Conservation (phyloP, 345 rosid genomes). For the Carallia brachiata region DNA sequence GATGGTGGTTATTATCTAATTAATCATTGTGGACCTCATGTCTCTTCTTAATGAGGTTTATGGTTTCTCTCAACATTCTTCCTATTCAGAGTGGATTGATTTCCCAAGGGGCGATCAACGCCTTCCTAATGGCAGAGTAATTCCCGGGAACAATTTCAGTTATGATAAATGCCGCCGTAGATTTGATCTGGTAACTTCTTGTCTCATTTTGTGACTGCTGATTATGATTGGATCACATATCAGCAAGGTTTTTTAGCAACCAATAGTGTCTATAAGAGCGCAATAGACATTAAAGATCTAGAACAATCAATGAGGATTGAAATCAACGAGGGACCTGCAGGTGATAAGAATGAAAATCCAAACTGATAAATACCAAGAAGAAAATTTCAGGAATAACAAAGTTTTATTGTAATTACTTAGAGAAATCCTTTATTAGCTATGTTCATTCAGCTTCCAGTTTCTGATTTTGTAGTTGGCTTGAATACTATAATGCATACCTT, state of each 20-base stretch:
- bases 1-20: conserved; percentile 3
- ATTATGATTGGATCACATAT: neutral
- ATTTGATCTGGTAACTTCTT: conserved; percentile 76
- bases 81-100: conserved; percentile 85
- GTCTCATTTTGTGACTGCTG: neutral
- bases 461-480: too few species aligned
- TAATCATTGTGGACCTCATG: conserved; percentile 1
- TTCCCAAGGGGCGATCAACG: conserved; percentile 86
- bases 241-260: neutral
- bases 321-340: neutral
- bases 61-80: conserved; percentile 15
- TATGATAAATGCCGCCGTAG: conserved; percentile 92
- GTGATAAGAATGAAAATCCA: too few species aligned
- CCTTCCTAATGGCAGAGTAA: conserved; percentile 61
- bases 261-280: neutral
- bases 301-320: neutral
- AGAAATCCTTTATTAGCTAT: too few species aligned
- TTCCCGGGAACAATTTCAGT: conserved; percentile 76
- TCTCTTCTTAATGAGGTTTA: neutral
- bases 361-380: too few species aligned
- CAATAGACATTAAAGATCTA: too few species aligned
- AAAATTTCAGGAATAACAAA: too few species aligned
- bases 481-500: too few species aligned
- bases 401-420: too few species aligned
- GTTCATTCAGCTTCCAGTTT: too few species aligned